Base-by-base conservation (phyloP, 352 stramenopile genomes). In the Phytophthora nicotianae region DNA sequence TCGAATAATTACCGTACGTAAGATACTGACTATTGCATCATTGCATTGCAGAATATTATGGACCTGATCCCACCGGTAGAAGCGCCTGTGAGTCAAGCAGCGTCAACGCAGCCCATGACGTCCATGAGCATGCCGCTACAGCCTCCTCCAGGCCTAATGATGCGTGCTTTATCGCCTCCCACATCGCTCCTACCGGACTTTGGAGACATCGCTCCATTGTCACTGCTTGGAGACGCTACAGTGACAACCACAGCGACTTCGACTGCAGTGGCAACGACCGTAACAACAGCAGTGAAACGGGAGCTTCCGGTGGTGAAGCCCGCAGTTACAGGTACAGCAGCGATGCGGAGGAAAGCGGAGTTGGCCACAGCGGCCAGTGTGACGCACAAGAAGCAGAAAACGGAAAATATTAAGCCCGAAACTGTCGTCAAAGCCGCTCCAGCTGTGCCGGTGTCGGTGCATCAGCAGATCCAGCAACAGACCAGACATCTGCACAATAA, bases 151-250 rank as follows among this genome's bases (percentile, higher is more conserved):
- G 80, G 72, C 1, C 70, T 91, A 23, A 86, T 91, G 74, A 79
- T 90, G 78, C 83, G 80, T 29, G 80, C 80, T 23, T 65, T 91
- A n/a, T 91, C 83, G 0, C 83, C 83, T 45, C 83, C 83, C 4
- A 88, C 84, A 53, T 90, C 80, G 38, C 42, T 91, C 5, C 47
- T 91, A 32, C 77, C 83, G 3, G 83, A 91, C 27, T 75, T 91
- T 27, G 75, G 72, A 27, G 70, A 86, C 19, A 56, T 74, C 1
- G 56, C 78, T 3, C 51, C 75, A 17, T 56, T 89, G 13, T 77
- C 78, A 41, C 58, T 91, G 8, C 43, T 72, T 13, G 60, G 57
- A 17, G 49, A 75, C 38, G 49, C 35, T 19, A 65, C 54, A 16
- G 55, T 60, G 7, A 37, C 59, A 3, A 57, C 56, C 0, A 32